Conservation (phyloP, 2,329 filamentous ascomycete genomes). For the Chaetomiaceae sp. region DNA sequence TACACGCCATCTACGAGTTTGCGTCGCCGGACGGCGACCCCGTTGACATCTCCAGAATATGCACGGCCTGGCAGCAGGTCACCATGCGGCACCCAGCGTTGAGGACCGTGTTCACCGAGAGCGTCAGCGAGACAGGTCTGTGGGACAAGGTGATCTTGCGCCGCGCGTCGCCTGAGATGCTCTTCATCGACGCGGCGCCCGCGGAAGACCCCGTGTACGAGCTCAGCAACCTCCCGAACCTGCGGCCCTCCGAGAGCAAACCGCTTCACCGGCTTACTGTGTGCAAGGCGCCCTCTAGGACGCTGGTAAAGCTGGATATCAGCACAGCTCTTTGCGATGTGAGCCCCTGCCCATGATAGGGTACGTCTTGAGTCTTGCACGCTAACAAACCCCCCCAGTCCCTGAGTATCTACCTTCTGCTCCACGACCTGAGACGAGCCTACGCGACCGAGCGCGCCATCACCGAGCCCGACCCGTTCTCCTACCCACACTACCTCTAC, state of each 20-base stretch:
- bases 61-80: conserved; percentile 45
- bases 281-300: conserved; percentile 39
- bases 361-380: not conserved
- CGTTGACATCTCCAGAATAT: conserved; percentile 40
- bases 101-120: conserved; percentile 47
- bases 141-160: conserved; percentile 46
- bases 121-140: conserved; percentile 41
- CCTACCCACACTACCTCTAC: conserved; percentile 35
- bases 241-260: conserved; percentile 32
- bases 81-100: conserved; percentile 40
- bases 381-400: conserved; percentile 20
- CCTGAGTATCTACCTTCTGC: conserved; percentile 40
- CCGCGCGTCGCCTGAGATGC: conserved; percentile 43
- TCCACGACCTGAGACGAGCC: conserved; percentile 40
- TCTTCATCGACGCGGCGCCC: conserved; percentile 44
- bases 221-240: conserved; percentile 37
- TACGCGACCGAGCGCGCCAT: conserved; percentile 37
- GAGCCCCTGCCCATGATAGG: conserved; percentile 7
- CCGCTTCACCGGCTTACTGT: conserved; percentile 47
- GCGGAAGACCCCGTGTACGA: conserved; percentile 34
- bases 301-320: conserved; percentile 44
- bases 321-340: conserved; percentile 47
- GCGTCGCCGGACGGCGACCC: conserved; percentile 31
- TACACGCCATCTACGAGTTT: conserved; percentile 44
- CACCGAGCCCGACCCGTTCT: conserved; percentile 29